These are phyloP conservation scores for Moelleriella libera DNA, from an alignment of 2,329 filamentous ascomycete genomes.

Conservation along the genomic window DNA sequence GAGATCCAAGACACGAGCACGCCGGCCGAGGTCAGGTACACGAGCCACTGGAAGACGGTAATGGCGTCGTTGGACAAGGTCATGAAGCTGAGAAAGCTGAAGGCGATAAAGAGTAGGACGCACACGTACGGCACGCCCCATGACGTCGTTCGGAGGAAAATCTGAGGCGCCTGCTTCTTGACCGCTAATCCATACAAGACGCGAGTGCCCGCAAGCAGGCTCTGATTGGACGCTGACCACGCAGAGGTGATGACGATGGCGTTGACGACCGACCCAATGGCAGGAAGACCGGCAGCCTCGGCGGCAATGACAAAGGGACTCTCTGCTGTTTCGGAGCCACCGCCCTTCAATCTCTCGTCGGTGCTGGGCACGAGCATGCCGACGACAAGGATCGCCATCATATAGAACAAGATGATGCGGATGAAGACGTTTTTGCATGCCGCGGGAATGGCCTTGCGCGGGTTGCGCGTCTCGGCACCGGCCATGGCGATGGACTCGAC, in stretches of 20 bases:
- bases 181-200: conserved; percentile 56
- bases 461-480: conserved; percentile 43
- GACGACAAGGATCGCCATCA: conserved; percentile 57
- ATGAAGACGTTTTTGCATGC: conserved; percentile 44
- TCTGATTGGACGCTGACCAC: conserved; percentile 45
- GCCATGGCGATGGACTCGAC: conserved; percentile 49
- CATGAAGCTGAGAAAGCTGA: conserved; percentile 46
- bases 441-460: conserved; percentile 34
- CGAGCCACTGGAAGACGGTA: conserved; percentile 52
- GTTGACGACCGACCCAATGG: conserved; percentile 60
- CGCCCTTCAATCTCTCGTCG: conserved; percentile 38
- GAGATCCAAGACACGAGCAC: conserved; percentile 50
- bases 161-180: conserved; percentile 47
- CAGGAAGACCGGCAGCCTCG: conserved; percentile 49
- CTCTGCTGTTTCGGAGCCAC: conserved; percentile 26
- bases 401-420: conserved; percentile 44
- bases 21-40: conserved; percentile 46
- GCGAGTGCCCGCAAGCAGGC: conserved; percentile 52
- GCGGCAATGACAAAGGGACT: conserved; percentile 61
- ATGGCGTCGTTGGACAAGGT: conserved; percentile 40
- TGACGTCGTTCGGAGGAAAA: conserved; percentile 46
- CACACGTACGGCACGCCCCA: conserved; percentile 49
- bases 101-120: conserved; percentile 35
- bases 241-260: conserved; percentile 60
- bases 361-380: conserved; percentile 49